Percentiles rank a stretch among this genome's conserved stretches.
Evolutionary conservation across 768 basidiomycete species (phyloP).

Genomic region (Leccinellum rugosiceps): DNA sequence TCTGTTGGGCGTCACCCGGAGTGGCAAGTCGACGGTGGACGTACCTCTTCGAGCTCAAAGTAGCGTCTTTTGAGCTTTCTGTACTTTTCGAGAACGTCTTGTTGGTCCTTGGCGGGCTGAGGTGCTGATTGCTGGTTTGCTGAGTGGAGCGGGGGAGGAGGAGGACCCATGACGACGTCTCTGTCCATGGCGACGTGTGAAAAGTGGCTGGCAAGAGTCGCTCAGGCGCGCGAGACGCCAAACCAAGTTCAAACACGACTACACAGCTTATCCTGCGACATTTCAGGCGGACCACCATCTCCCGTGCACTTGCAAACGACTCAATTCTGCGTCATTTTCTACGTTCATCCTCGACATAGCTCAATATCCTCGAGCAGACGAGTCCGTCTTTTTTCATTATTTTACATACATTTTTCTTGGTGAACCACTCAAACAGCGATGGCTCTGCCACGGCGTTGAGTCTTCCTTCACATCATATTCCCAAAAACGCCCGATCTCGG

Average conservation of each 20-base stretch:
- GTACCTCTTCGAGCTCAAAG: slow-evolving; percentile 68
- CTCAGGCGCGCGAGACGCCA: slow-evolving; percentile 24
- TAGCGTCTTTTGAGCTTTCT: slow-evolving; percentile 61
- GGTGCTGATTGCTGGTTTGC: slow-evolving; percentile 26
- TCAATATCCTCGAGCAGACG: neutral
- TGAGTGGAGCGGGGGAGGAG: slow-evolving; percentile 36
- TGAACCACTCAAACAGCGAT: slow-evolving; percentile 1
- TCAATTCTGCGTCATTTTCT: neutral
- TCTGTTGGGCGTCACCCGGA: neutral
- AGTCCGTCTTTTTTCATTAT: neutral
- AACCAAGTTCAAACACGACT: slow-evolving; percentile 35
- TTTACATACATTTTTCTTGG: neutral
- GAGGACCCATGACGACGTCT: slow-evolving; percentile 52
- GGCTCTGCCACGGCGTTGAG: slow-evolving; percentile 21
- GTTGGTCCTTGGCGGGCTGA: slow-evolving; percentile 35
- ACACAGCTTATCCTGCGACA: slow-evolving; percentile 22
- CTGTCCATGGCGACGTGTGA: slow-evolving; percentile 37
- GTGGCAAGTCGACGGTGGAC: slow-evolving; percentile 18
- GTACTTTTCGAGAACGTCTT: slow-evolving; percentile 61
- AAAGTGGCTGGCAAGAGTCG: slow-evolving; percentile 17
- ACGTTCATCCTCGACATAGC: neutral
- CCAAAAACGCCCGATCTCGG: slow-evolving; percentile 19
- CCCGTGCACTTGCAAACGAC: neutral
- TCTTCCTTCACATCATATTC: slow-evolving; percentile 17
- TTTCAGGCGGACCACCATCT: neutral